Conservation (phyloP, 2,329 filamentous ascomycete species). For the Pestalotiopsis sp. region DNA sequence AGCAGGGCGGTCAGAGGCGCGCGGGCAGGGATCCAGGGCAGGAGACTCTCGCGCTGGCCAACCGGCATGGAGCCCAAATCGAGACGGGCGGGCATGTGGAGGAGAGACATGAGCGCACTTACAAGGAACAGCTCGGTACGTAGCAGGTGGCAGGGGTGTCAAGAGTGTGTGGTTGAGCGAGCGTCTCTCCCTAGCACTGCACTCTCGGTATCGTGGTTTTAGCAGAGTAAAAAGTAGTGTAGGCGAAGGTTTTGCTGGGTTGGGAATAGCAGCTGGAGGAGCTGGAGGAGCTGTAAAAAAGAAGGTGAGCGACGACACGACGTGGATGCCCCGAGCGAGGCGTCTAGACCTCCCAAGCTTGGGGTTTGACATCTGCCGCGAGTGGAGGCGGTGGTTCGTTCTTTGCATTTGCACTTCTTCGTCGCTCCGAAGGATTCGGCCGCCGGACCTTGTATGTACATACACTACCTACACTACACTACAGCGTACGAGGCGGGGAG, state of each 20-base stretch:
- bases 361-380: not conserved
- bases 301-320: not conserved
- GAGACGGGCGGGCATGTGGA: not conserved
- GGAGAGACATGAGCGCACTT: not conserved
- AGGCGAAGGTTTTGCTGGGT: not conserved
- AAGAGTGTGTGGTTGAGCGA: not conserved
- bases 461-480: not conserved
- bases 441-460: not conserved
- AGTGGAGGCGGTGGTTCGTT: not conserved
- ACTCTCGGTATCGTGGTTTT: not conserved
- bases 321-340: not conserved
- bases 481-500: not conserved
- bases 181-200: not conserved
- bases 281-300: not conserved
- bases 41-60: not conserved
- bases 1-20: conserved; percentile 10
- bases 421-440: not conserved
- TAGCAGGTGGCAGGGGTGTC: not conserved
- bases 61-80: not conserved
- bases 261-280: not conserved
- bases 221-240: not conserved
- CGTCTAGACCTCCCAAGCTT: not conserved
- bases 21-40: not conserved
- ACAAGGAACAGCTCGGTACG: not conserved
- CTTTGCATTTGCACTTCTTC: not conserved